Base-by-base conservation (phyloP, 768 basidiomycete genomes). In the Cystofilobasidium macerans region DNA sequence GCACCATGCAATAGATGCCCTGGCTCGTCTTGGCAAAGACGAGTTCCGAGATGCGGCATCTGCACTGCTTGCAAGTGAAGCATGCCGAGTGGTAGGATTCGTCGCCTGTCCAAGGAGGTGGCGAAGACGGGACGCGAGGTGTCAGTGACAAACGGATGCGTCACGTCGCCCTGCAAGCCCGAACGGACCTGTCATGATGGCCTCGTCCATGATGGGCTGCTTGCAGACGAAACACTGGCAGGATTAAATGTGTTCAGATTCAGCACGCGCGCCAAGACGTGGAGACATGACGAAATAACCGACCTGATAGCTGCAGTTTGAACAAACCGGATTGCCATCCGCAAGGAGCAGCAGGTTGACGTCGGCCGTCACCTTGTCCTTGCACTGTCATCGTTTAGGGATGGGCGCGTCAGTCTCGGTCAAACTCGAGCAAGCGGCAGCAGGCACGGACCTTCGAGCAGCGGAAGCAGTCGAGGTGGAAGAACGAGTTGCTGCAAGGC, bases 21-120 rank as follows among this genome's bases (percentile, higher is more conserved):
- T 95, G 89, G 68, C 85, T 89, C 0, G 95, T 98, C 80, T 98
- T 98, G 66, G 95, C 95, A 70, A 97, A 99, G 64, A 98, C 91
- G 61, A 98, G 84, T 75, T 99, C 95, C 77, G 98, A 93, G 69
- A 99, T 99, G 65, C 90, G 83, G 74, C 87, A 86, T 75, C 84
- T 84, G 79, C 95, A 99, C 60, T 91, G 86, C 72, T 89, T 87
- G 79, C 95, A 99, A 71, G 94, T 93, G 81, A 99, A 99, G 78
- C 95, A 99, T 70, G 92, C 88, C 7, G 95, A 93, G 75, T 98
- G 95, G 72, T 98, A 99, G 0, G 91, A 90, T 75, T 98, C 95
- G 76, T 99, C 92, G 68, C 91, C 75, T 72, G 54, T 16, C 8
- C 22, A 16, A 30, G 32, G 22, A 48, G 12, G n/a, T 35, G 36